Percentiles rank a stretch among this genome's conserved stretches.
phyloP scores from a whole-genome alignment of 1,139 yeast species.

The Saccharomyces hybrid region DNA sequence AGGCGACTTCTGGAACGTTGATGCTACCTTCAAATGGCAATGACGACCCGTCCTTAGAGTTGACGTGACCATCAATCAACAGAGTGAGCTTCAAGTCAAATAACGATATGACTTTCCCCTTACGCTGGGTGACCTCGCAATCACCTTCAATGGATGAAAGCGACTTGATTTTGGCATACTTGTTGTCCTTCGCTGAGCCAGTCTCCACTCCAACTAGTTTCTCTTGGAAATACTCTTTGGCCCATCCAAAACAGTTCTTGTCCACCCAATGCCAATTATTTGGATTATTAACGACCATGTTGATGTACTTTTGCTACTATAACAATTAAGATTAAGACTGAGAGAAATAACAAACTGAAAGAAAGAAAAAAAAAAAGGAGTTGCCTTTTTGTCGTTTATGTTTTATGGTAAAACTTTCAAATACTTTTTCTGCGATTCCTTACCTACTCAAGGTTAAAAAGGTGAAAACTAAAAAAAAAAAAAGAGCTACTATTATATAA shows the following conservation, averaged over 20 bases:
- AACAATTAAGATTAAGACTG: not conserved
- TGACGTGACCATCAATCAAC: conserved; percentile 46
- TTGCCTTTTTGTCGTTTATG: not conserved
- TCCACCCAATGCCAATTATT: conserved; percentile 98
- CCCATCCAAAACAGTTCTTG: conserved; percentile 91
- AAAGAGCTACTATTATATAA: not conserved
- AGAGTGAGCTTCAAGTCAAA: conserved; percentile 72
- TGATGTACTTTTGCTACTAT: conserved; percentile 2
- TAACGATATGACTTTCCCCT: conserved; percentile 89
- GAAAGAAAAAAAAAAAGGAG: not conserved
- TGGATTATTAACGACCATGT: conserved; percentile 67
- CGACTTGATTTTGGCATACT: conserved; percentile 40
- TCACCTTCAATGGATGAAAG: conserved; percentile 84
- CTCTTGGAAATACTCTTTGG: conserved; percentile 63
- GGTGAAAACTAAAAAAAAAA: not conserved
- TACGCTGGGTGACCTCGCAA: conserved; percentile 92
- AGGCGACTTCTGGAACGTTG: conserved; percentile 87
- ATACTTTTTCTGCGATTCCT: not conserved
- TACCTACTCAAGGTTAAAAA: not conserved
- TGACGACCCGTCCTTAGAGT: conserved; percentile 23
- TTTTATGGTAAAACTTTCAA: not conserved
- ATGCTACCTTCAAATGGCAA: conserved; percentile 54
- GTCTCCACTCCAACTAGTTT: conserved; percentile 47
- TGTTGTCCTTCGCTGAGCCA: conserved; percentile 32
- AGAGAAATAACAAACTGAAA: not conserved